These are phyloP conservation scores for Amaranthus hypochondriacus DNA, from an alignment of 148 eudicot species.

Conservation along the genomic window DNA sequence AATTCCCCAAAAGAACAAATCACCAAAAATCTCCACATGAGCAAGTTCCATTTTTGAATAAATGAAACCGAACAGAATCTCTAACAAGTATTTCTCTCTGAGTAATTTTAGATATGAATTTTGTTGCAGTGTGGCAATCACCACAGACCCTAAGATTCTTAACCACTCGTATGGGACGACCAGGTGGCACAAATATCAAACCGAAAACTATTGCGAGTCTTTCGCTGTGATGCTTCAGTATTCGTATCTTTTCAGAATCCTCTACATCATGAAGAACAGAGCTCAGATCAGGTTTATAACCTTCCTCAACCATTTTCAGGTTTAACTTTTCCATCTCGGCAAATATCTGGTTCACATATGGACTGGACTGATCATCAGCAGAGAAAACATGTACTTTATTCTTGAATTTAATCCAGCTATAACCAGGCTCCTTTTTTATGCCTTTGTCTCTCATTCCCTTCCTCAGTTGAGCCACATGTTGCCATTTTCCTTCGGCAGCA, in stretches of 20 bases:
- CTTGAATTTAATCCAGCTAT: slow-evolving; percentile 88
- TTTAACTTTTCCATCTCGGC: slow-evolving; percentile 52
- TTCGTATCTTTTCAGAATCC: slow-evolving; percentile 65
- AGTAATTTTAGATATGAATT: slow-evolving; percentile 78
- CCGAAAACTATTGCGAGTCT: slow-evolving; percentile 95
- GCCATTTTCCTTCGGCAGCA: slow-evolving; percentile 77
- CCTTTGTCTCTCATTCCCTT: slow-evolving; percentile 73
- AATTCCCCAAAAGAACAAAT: neutral
- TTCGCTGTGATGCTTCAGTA: slow-evolving; percentile 85
- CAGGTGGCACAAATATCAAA: slow-evolving; percentile 62
- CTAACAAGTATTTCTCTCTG: slow-evolving; percentile 90
- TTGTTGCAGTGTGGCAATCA: slow-evolving; percentile 88
- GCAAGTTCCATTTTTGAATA: slow-evolving; percentile 87
- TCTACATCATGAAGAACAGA: slow-evolving; percentile 77
- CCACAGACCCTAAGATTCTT: slow-evolving; percentile 94
- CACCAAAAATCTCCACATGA: slow-evolving; percentile 99
- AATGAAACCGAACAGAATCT: slow-evolving; percentile 89
- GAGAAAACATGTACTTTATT: slow-evolving; percentile 73
- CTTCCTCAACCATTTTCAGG: slow-evolving; percentile 60
- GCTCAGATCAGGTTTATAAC: slow-evolving; percentile 67
- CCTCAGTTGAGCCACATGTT: slow-evolving; percentile 67
- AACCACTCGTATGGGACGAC: slow-evolving; percentile 66
- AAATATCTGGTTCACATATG: slow-evolving; percentile 60
- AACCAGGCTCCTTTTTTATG: slow-evolving; percentile 75
- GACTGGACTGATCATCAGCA: slow-evolving; percentile 83